Evolutionary conservation across 1,284 basidiomycete genomes (phyloP).

Genomic region (Laetiporus sulphureus): DNA sequence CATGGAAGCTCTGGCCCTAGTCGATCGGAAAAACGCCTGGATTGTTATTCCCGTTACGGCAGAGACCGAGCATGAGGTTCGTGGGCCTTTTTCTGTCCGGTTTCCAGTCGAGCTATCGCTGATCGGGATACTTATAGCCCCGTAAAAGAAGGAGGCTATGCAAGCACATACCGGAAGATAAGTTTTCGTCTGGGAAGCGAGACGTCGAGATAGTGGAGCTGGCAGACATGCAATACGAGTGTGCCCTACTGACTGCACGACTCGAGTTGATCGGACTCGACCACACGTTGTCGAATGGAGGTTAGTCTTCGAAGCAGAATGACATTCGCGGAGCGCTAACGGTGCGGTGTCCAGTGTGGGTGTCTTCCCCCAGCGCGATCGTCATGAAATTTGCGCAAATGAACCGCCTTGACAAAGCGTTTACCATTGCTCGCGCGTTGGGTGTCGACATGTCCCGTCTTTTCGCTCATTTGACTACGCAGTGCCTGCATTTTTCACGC

Average conservation of each 20-base stretch:
- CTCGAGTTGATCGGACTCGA: conserved; percentile 68
- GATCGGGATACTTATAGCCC: conserved; percentile 26
- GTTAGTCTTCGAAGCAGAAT: no score
- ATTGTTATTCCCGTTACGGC: conserved; percentile 54
- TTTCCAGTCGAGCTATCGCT: not conserved
- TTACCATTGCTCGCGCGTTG: conserved; percentile 71
- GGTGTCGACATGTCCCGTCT: conserved; percentile 84
- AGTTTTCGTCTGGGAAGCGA: conserved; percentile 51
- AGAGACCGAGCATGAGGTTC: conserved; percentile 37
- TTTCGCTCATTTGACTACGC: conserved; percentile 73
- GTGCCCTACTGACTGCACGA: conserved; percentile 73
- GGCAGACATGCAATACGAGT: conserved; percentile 81
- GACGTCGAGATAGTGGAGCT: conserved; percentile 79
- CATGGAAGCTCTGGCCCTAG: conserved; percentile 84
- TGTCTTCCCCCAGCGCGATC: conserved; percentile 68
- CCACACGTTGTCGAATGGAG: conserved; percentile 41
- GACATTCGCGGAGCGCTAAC: conserved; percentile 34
- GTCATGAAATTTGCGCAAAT: conserved; percentile 78
- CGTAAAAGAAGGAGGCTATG: conserved; percentile 70
- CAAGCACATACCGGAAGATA: conserved; percentile 73
- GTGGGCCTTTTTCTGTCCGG: conserved; percentile 7
- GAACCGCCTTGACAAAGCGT: conserved; percentile 77
- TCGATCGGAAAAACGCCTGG: conserved; percentile 83
- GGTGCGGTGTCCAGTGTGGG: conserved; percentile 22
- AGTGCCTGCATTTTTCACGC: conserved; percentile 72